phyloP scores from a whole-genome alignment of 495 filamentous ascomycete genomes.

The Penicillium egyptiacum region DNA sequence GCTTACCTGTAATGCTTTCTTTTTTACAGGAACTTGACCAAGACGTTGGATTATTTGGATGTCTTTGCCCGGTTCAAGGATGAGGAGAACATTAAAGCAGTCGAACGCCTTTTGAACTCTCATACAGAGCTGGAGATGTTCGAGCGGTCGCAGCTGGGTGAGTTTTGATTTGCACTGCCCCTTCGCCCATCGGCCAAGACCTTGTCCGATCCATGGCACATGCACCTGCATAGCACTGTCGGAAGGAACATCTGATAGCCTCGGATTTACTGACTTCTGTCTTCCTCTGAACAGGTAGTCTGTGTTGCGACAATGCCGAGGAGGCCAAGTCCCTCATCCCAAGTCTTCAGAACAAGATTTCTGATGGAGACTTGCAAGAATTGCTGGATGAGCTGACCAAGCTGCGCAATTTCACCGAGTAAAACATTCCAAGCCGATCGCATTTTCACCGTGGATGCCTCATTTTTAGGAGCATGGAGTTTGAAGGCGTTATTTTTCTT shows the following conservation, averaged over 20 bases:
- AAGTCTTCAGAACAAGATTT: conserved; percentile 82
- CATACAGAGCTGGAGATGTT: conserved; percentile 83
- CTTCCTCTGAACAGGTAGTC: conserved; percentile 59
- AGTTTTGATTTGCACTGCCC: conserved; percentile 23
- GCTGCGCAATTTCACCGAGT: conserved; percentile 60
- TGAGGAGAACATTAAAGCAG: conserved; percentile 88
- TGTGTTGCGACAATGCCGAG: conserved; percentile 88
- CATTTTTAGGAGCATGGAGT: conserved; percentile 22
- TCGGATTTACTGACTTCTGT: conserved; percentile 6
- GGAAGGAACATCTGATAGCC: not conserved
- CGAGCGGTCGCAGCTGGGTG: conserved; percentile 90
- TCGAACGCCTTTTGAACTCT: conserved; percentile 75
- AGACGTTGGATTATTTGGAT: conserved; percentile 88
- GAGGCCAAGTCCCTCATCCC: conserved; percentile 97
- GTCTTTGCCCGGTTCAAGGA: conserved; percentile 93
- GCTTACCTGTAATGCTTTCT: conserved; percentile 6
- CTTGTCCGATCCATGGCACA: not conserved
- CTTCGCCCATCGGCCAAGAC: not conserved
- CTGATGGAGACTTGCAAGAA: conserved; percentile 81
- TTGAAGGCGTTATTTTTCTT: conserved; percentile 11
- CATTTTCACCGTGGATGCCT: not conserved
- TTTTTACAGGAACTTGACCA: conserved; percentile 59
- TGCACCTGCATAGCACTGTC: not conserved
- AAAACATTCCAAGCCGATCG: conserved; percentile 7
- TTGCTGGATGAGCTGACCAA: conserved; percentile 88